Evolutionary conservation across 176 grass and related monocot genomes (phyloP).

Genomic region (Avena insularis): DNA sequence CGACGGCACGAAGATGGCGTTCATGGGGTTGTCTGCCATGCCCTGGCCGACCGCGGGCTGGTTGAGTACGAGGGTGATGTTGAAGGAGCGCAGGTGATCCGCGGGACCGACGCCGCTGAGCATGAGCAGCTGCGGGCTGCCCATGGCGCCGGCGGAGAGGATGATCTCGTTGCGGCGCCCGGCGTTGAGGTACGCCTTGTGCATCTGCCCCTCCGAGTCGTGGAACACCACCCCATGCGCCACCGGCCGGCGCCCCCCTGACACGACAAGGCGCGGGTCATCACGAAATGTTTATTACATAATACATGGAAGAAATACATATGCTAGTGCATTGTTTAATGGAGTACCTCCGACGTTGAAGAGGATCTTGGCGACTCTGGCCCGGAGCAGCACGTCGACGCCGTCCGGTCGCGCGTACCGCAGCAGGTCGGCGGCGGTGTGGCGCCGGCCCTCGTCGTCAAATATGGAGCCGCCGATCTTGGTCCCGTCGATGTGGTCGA

Average conservation of each 20-base stretch:
- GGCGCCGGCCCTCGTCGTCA: conserved; percentile 57
- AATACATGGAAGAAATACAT: no score
- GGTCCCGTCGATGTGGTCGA: conserved; percentile 64
- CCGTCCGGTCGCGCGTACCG: conserved; percentile 50
- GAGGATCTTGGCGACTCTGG: conserved; percentile 61
- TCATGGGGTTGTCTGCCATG: conserved; percentile 91
- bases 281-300: background rate
- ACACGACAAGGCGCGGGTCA: no score
- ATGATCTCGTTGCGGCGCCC: conserved; percentile 61
- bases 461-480: conserved; percentile 74
- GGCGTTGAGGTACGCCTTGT: conserved; percentile 68
- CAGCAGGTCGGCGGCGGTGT: conserved; percentile 78
- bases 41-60: conserved; percentile 69
- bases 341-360: conserved; percentile 55
- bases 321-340: no score
- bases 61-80: conserved; percentile 68
- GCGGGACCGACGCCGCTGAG: conserved; percentile 77
- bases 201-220: conserved; percentile 54
- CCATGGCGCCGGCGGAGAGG: conserved; percentile 73
- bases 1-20: conserved; percentile 74
- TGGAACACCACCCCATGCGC: conserved; percentile 77
- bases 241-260: conserved; percentile 49
- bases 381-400: conserved; percentile 64
- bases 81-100: conserved; percentile 59
- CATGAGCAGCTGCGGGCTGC: conserved; percentile 90